Conservation (phyloP, 306 rosid species). For the Canavalia ensiformis region DNA sequence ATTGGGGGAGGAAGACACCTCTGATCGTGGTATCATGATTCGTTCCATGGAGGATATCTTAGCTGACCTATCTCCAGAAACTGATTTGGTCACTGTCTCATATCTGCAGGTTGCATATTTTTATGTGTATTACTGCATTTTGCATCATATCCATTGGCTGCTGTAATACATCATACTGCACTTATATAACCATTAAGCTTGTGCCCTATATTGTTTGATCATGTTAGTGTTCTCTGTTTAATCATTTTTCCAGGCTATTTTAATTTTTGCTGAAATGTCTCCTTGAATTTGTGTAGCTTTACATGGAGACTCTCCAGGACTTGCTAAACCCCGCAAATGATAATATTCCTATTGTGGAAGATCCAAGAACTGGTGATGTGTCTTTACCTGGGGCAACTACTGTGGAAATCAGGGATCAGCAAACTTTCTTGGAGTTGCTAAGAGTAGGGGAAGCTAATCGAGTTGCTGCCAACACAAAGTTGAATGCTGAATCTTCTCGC, state of each 20-base stretch:
- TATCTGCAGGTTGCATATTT: slow-evolving; percentile 78
- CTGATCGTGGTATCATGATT: slow-evolving; percentile 95
- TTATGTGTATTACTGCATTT: slow-evolving; percentile 22
- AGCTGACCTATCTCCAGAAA: slow-evolving; percentile 73
- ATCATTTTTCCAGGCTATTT: slow-evolving; percentile 29
- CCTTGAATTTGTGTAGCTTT: slow-evolving; percentile 68
- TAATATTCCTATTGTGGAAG: slow-evolving; percentile 92
- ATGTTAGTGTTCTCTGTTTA: slow-evolving; percentile 37
- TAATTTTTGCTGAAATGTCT: slow-evolving; percentile 14
- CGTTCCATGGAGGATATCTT: slow-evolving; percentile 97
- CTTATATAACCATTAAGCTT: not conserved
- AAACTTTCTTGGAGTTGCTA: slow-evolving; percentile 77
- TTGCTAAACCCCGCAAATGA: slow-evolving; percentile 90
- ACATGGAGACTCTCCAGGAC: slow-evolving; percentile 95
- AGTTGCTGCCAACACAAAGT: slow-evolving; percentile 90
- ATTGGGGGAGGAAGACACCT: slow-evolving; percentile 82
- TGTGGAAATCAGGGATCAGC: slow-evolving; percentile 86
- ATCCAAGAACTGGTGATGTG: slow-evolving; percentile 93
- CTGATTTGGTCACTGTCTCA: slow-evolving; percentile 81
- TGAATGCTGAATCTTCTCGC: slow-evolving; percentile 96
- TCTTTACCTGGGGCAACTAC: slow-evolving; percentile 86
- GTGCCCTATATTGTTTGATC: slow-evolving; percentile 40
- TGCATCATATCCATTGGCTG: slow-evolving; percentile 28
- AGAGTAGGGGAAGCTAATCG: slow-evolving; percentile 94
- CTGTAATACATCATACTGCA: not conserved